phyloP scores from a whole-genome alignment of 73 alveolate genomes.

The Symbiodinium natans region DNA sequence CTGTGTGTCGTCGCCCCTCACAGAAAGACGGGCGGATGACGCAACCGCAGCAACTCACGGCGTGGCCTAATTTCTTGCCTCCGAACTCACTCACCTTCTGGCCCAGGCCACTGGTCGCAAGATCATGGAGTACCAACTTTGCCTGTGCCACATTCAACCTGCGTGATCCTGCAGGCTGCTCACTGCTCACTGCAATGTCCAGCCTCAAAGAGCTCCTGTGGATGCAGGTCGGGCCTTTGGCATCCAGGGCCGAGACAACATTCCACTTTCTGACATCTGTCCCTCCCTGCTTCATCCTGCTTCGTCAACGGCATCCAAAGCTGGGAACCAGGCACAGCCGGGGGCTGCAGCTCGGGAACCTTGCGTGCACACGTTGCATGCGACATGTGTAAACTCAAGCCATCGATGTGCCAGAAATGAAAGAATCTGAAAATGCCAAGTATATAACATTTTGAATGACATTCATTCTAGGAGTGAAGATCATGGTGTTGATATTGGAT shows the following conservation, averaged over 20 bases:
- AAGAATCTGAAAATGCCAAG: too few relatives aligned
- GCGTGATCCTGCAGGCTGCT: background rate
- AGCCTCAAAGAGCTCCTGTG: constrained; percentile 52
- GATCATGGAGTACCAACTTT: constrained; percentile 57
- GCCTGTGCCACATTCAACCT: background rate
- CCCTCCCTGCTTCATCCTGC: too few relatives aligned
- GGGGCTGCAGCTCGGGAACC: constrained; percentile 89
- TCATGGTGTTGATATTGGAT: too few relatives aligned
- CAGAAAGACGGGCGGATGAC: background rate
- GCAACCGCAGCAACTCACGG: background rate
- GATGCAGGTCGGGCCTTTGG: constrained; percentile 80
- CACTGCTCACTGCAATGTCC: background rate
- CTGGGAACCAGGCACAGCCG: constrained; percentile 4
- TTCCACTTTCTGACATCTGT: too few relatives aligned
- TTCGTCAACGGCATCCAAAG: too few relatives aligned
- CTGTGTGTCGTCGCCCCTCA: background rate
- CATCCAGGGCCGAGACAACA: too few relatives aligned
- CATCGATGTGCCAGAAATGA: too few relatives aligned
- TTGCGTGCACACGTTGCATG: background rate
- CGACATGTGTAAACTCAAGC: too few relatives aligned
- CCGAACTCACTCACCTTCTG: constrained; percentile 56
- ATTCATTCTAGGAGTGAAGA: too few relatives aligned
- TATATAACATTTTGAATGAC: too few relatives aligned
- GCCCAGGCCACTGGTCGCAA: constrained; percentile 86
- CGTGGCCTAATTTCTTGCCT: too few relatives aligned